Conservation (phyloP, 352 stramenopile genomes). For the Phytophthora foliorum region DNA sequence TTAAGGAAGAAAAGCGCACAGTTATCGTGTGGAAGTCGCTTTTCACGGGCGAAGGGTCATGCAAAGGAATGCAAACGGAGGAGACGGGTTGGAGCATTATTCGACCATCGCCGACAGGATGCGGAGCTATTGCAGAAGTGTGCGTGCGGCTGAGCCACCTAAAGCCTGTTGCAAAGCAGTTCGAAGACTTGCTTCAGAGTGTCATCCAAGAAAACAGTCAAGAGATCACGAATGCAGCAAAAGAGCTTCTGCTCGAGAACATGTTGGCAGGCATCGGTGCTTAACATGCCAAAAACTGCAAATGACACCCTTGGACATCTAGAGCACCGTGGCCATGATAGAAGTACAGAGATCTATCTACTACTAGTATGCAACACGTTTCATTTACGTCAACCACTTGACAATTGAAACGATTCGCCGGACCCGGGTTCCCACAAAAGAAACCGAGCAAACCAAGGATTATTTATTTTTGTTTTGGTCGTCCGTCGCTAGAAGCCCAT, state of each 20-base stretch:
- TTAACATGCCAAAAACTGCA: too few relatives aligned
- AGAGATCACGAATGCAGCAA: slow-evolving; percentile 13
- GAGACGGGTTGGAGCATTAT: slow-evolving; percentile 27
- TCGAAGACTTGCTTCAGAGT: slow-evolving; percentile 7
- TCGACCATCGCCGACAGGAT: neutral
- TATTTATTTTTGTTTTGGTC: too few relatives aligned
- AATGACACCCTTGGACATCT: too few relatives aligned
- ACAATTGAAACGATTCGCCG: too few relatives aligned
- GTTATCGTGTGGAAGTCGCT: slow-evolving; percentile 26
- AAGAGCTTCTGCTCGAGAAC: slow-evolving; percentile 13
- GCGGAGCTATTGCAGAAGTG: slow-evolving; percentile 7
- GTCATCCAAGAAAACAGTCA: slow-evolving; percentile 20
- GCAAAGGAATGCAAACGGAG: slow-evolving; percentile 14
- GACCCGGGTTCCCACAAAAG: too few relatives aligned
- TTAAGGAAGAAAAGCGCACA: slow-evolving; percentile 5
- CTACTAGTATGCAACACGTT: too few relatives aligned
- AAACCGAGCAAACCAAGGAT: too few relatives aligned
- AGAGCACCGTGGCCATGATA: too few relatives aligned
- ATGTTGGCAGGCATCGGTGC: neutral
- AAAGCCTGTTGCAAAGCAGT: neutral
- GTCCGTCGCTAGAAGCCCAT: too few relatives aligned
- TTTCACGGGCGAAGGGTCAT: slow-evolving; percentile 11
- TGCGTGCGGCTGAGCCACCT: neutral
- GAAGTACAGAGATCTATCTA: neutral
- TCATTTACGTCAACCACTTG: too few relatives aligned